Base-by-base conservation (phyloP, 192 early-diverging fungal genomes). In the Coemansia sp. region DNA sequence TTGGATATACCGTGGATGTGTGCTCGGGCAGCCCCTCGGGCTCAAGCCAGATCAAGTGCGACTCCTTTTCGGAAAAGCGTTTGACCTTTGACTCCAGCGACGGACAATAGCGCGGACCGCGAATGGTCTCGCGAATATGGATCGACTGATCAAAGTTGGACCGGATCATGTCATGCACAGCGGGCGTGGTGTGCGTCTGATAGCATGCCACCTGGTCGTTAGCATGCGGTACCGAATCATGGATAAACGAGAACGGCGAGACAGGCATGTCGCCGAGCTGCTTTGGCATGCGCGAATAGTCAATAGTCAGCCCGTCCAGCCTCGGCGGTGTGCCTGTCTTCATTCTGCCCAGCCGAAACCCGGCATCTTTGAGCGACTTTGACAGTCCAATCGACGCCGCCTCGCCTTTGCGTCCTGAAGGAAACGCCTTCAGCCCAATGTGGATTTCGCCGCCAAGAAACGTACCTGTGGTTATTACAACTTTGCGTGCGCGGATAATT, bases 261-360 rank as follows among this genome's bases (percentile, higher is more conserved):
- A 86, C 81, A 2, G 89, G 89, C 43, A 84, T 72, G 52, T 93
- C 91, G 14, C 91, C 91, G 39, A 84, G 61, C 65, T 93, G 90
- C 12, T 77, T 71, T 3, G 62, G 71, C 56, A 93, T 75, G 26
- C 81, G 83, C 17, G 84, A 77, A 71, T 88, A 93, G 71, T 93
- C 83, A 27, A 93, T 91, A 22, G 87, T 91, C 54, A 80, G 77
- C 39, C 90, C 89, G 56, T 90, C 88, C 41, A 93, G 75, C 55
- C 91, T 69, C 11, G 91, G 87, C 26, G 91, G 91, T 9, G 91
- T 93, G 19, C 91, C 91, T n/a, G 91, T 93, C 71, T 93, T 93
- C 67, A 93, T 84, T n/a, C 91, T 67, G 1, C 87, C 87, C 27
- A 93, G 83, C 38, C 83, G 82, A 58, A 93, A 93, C 4, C 90